Base-by-base conservation (phyloP, 1,284 basidiomycete species). In the Gomphus bonarii region DNA sequence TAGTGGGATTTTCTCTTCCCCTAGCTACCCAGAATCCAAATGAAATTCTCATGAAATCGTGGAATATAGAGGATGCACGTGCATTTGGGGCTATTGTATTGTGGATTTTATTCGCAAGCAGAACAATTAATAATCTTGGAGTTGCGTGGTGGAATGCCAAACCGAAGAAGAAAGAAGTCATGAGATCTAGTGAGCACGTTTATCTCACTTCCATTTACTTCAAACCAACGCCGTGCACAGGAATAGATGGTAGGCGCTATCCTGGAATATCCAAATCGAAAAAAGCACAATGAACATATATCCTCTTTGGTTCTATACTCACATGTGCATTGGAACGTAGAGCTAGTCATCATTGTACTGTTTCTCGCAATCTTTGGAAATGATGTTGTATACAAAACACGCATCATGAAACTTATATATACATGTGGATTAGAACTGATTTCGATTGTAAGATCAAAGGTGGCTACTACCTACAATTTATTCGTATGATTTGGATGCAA, bases 11-110 rank as follows among this genome's bases (percentile, higher is more conserved):
- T 60, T 50, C 52, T 33, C 70, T 35, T 30, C 50, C 55, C 33
- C 28, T 81, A 42, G 69, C 69, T 35, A 68, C 70, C 12, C 62
- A 47, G 60, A 60, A 50, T 61, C 59, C 63, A 20, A 63, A 61
- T 46, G 49, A 58, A 10, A 62, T 56, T 35, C 63, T 65, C 54
- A 67, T 65, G 30, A 72, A 72, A 71, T 83, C 0, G 63, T 80
- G 43, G 78, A 85, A 12, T 59, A 69, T 78, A 0, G 79, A 85
- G 63, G 73, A 73, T 2, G 86, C 85, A 3, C 73, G 84, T n/a
- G 82, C 84, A 7, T 72, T 80, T 35, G 87, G 85, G 65, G 82
- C 81, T 28, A 54, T 81, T 22, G 64, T 87, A 3, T 72, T 89
- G n/a, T 73, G 76, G 1, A 69, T 62, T 0, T 59, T 87, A 53